Base-by-base conservation (phyloP, 2,329 filamentous ascomycete genomes). In the Cercospora sojina region DNA sequence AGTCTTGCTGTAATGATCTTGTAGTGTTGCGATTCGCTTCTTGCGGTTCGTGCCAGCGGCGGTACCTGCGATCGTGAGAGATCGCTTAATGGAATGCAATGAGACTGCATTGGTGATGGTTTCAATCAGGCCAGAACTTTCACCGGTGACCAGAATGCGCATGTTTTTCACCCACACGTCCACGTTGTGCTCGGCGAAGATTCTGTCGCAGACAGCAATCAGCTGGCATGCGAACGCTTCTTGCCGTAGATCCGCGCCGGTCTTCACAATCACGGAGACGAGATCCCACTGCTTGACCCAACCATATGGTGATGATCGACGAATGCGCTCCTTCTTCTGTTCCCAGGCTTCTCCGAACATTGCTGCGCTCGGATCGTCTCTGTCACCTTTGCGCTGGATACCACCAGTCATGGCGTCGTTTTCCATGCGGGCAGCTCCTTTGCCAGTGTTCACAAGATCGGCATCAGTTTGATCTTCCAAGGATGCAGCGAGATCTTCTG, bases 251-350 rank as follows among this genome's bases (percentile, higher is more conserved):
- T 95, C 74, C 25, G 74, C 74, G 38, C 95, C 95, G 1, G 91
- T 95, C 81, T 95, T 95, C 73, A 95, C 90, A 75, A 95, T 95
- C 67, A 95, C 91, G 75, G 90, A 93, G 69, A 95, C 84, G 25
- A 95, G 84, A 74, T 95, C 91, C 91, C 91, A 95, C 75, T 93
- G 94, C 80, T 91, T 91, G 88, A 93, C 92, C 87, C 90, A 92
- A 9, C 91, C 91, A 75, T 93, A 95, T 0, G 91, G 91, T 0
- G 91, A 94, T 1, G 91, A 91, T 73, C 91, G 90, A 68, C 91
- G 86, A 76, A 95, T 92, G 20, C 91, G 90, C 78, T 94, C 91
- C 74, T 90, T 91, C 79, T 95, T 95, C 64, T 88, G 85, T 72
- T 90, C 87, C 91, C 91, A 95, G 20, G 91, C 91, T 79, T 95